phyloP scores from a whole-genome alignment of 2,329 filamentous ascomycete genomes.

The Mycosphaerella arachidis region DNA sequence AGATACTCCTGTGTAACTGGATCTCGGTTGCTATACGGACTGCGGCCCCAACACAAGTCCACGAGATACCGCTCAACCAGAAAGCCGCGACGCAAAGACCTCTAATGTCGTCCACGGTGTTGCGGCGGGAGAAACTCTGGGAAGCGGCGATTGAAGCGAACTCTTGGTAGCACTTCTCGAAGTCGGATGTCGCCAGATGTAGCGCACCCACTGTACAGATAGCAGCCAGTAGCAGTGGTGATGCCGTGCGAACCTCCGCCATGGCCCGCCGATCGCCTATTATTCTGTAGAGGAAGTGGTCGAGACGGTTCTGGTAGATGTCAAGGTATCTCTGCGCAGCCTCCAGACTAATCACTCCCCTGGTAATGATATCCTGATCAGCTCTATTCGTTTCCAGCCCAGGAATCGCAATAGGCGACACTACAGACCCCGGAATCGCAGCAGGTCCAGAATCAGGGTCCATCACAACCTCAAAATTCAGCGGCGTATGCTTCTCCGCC shows the following conservation, averaged over 20 bases:
- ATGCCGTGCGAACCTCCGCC: slow-evolving; percentile 27
- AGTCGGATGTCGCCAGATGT: slow-evolving; percentile 25
- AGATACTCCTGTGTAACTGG: slow-evolving; percentile 37
- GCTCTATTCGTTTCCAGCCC: slow-evolving; percentile 22
- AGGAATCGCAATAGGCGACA: slow-evolving; percentile 27
- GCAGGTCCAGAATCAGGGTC: slow-evolving; percentile 37
- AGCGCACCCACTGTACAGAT: slow-evolving; percentile 35
- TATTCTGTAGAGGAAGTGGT: slow-evolving; percentile 33
- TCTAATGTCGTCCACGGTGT: slow-evolving; percentile 30
- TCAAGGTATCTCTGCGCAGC: slow-evolving; percentile 29
- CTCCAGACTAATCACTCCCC: slow-evolving; percentile 25
- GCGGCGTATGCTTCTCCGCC: slow-evolving; percentile 24
- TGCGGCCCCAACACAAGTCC: slow-evolving; percentile 30
- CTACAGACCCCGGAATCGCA: slow-evolving; percentile 31
- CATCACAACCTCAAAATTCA: slow-evolving; percentile 38
- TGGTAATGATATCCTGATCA: slow-evolving; percentile 28
- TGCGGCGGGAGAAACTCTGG: slow-evolving; percentile 27
- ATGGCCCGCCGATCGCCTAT: slow-evolving; percentile 29
- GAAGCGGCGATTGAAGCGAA: slow-evolving; percentile 28
- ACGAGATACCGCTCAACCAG: slow-evolving; percentile 35
- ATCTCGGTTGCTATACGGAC: slow-evolving; percentile 39
- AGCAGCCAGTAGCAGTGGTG: slow-evolving; percentile 32
- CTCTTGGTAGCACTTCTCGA: slow-evolving; percentile 31
- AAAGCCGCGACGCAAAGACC: slow-evolving; percentile 38
- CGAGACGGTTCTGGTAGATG: slow-evolving; percentile 31